These are phyloP conservation scores for Aegilops tauschii DNA, from an alignment of 176 grass and related monocot species.

Conservation along the genomic window DNA sequence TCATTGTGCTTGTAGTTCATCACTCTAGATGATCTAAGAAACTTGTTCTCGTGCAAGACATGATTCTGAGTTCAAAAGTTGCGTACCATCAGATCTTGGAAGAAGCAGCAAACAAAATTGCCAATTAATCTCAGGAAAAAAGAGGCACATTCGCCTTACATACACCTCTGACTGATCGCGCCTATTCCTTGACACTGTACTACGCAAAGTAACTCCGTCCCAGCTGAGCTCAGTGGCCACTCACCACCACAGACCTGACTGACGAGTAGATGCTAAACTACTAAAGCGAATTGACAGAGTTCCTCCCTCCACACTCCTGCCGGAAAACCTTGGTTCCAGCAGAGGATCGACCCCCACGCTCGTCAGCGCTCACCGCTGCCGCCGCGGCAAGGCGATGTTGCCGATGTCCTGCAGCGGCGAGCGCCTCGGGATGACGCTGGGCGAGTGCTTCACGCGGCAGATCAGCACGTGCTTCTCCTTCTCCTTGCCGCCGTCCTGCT, in stretches of 20 bases:
- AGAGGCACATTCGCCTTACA: slow-evolving; percentile 31
- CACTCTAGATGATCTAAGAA: not conserved
- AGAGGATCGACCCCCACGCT: not conserved
- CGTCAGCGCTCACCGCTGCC: slow-evolving; percentile 26
- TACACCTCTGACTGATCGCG: slow-evolving; percentile 19
- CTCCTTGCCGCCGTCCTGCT: slow-evolving; percentile 45
- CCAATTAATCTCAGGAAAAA: slow-evolving; percentile 29
- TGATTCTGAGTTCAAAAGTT: not conserved
- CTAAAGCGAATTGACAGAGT: slow-evolving; percentile 10
- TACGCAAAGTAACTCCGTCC: slow-evolving; percentile 25
- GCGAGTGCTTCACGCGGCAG: slow-evolving; percentile 68
- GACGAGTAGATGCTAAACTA: slow-evolving; percentile 39
- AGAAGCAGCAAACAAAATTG: slow-evolving; percentile 47
- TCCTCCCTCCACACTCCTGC: not conserved
- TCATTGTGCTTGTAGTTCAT: not conserved
- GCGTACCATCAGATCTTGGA: not conserved
- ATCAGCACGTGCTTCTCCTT: slow-evolving; percentile 76
- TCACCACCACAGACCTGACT: slow-evolving; percentile 36
- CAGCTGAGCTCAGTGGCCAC: slow-evolving; percentile 5
- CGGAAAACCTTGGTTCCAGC: slow-evolving; percentile 22
- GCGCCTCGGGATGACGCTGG: slow-evolving; percentile 40
- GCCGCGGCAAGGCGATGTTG: slow-evolving; percentile 48
- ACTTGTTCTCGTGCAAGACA: not conserved
- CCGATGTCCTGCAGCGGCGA: slow-evolving; percentile 67
- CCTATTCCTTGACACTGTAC: slow-evolving; percentile 38